These are phyloP conservation scores for Hericium alpestre DNA, from an alignment of 768 basidiomycete species.

Conservation along the genomic window DNA sequence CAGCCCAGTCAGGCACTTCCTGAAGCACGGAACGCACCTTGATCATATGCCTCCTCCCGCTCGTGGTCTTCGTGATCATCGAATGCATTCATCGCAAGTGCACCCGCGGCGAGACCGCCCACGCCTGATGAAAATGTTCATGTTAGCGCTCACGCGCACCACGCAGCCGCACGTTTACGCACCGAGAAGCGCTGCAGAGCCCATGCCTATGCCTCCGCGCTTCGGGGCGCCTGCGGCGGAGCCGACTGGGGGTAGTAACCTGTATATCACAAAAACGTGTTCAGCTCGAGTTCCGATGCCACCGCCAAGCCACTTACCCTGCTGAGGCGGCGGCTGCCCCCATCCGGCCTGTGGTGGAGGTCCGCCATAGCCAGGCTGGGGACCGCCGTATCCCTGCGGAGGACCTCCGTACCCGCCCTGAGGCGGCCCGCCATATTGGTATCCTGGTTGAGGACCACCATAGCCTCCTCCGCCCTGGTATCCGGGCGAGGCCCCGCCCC, in stretches of 20 bases:
- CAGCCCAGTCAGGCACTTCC: too few relatives aligned
- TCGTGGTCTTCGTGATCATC: slow-evolving; percentile 30
- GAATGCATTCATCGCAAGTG: slow-evolving; percentile 39
- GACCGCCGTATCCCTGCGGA: background rate
- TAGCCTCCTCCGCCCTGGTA: slow-evolving; percentile 17
- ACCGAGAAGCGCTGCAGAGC: slow-evolving; percentile 1
- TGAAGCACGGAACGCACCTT: slow-evolving; percentile 20
- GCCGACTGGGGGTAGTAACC: background rate
- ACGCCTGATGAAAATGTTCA: slow-evolving; percentile 28
- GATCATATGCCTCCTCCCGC: slow-evolving; percentile 23
- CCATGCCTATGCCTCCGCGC: slow-evolving; percentile 5
- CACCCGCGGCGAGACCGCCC: slow-evolving; percentile 58
- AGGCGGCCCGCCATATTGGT: slow-evolving; percentile 10
- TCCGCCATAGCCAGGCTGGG: slow-evolving; percentile 14
- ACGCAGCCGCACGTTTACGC: background rate
- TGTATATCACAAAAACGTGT: background rate
- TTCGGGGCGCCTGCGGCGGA: background rate
- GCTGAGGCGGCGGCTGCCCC: slow-evolving; percentile 8
- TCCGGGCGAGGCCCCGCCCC: slow-evolving; percentile 7
- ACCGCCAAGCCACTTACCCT: slow-evolving; percentile 2
- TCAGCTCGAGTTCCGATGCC: background rate
- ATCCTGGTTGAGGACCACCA: slow-evolving; percentile 10
- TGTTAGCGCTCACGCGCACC: background rate
- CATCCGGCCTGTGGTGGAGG: slow-evolving; percentile 13
- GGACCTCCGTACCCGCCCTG: slow-evolving; percentile 5